A percentile compares a stretch with the other conserved stretches of the same genome.
Evolutionary conservation across 352 stramenopile genomes (phyloP).

Genomic region (Globisporangium abappressorium): DNA sequence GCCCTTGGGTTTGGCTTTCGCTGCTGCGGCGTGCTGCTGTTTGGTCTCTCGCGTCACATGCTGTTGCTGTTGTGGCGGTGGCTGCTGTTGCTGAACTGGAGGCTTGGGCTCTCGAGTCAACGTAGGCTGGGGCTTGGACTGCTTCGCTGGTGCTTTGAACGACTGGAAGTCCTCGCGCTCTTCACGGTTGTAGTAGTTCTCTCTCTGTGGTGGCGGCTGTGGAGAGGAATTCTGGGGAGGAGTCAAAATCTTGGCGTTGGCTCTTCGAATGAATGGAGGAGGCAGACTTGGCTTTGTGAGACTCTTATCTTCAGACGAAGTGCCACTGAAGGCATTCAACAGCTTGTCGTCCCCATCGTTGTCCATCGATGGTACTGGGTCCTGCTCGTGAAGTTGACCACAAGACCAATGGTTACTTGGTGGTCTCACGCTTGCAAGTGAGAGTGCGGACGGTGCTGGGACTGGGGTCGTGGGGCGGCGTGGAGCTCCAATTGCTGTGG

Average conservation of each 20-base stretch:
- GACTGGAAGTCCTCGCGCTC: slow-evolving; percentile 18
- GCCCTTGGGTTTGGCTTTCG: slow-evolving; percentile 32
- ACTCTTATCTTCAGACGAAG: not conserved
- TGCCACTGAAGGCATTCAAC: not conserved
- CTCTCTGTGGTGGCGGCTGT: slow-evolving; percentile 6
- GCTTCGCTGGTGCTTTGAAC: slow-evolving; percentile 14
- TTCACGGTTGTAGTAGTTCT: slow-evolving; percentile 10
- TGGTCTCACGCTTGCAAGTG: not conserved
- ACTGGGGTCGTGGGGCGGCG: slow-evolving; percentile 16
- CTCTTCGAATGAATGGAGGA: not conserved
- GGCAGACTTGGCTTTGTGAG: not conserved
- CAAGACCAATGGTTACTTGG: not conserved
- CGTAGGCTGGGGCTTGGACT: not conserved
- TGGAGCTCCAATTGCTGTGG: not conserved
- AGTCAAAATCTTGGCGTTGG: not conserved
- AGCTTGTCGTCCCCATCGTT: not conserved
- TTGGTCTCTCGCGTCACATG: slow-evolving; percentile 17
- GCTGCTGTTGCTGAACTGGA: slow-evolving; percentile 4
- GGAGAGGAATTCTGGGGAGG: not conserved
- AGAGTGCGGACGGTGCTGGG: slow-evolving; percentile 8
- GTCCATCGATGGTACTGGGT: not conserved
- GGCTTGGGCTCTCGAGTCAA: not conserved
- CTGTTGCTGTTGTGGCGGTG: not conserved
- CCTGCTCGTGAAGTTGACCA: not conserved
- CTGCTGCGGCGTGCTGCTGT: slow-evolving; percentile 24